Evolutionary conservation across 108 stramenopile genomes (phyloP).

Genomic region (Skeletonema marinoi): DNA sequence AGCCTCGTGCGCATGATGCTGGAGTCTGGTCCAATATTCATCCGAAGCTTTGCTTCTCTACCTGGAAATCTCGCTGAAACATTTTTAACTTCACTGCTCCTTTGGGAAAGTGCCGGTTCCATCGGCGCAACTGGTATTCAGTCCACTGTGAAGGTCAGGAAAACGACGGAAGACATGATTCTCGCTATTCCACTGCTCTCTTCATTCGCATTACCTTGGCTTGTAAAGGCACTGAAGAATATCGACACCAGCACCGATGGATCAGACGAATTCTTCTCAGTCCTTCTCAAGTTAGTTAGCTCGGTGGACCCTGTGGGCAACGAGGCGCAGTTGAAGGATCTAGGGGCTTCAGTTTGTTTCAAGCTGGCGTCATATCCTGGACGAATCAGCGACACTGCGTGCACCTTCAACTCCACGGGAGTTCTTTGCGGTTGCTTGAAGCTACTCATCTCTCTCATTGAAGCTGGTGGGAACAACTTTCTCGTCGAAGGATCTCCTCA

Average conservation of each 20-base stretch:
- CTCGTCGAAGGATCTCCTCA: conserved; percentile 57
- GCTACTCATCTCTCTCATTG: conserved; percentile 72
- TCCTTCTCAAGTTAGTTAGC: conserved; percentile 70
- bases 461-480: conserved; percentile 55
- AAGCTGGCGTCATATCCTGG: conserved; percentile 78
- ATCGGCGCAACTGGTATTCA: conserved; percentile 30
- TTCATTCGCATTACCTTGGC: conserved; percentile 73
- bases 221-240: conserved; percentile 65
- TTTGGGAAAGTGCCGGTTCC: conserved; percentile 70
- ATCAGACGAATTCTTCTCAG: conserved; percentile 79
- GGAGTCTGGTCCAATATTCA: conserved; percentile 38
- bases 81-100: conserved; percentile 73
- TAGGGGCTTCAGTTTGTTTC: conserved; percentile 79
- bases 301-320: conserved; percentile 16
- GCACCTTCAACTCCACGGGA: conserved; percentile 67
- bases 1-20: conserved; percentile 74
- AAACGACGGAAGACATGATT: conserved; percentile 72
- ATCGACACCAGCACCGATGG: conserved; percentile 68
- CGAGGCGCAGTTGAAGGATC: conserved; percentile 47
- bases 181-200: conserved; percentile 67
- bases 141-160: conserved; percentile 66
- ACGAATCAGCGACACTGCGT: conserved; percentile 54
- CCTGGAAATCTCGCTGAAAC: conserved; percentile 68
- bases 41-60: conserved; percentile 65
- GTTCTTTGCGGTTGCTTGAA: conserved; percentile 86